Evolutionary conservation across 345 rosid genomes (phyloP), one percentile per base, ranked within the genome.

Genomic region (Toxicodendron radicans): DNA sequence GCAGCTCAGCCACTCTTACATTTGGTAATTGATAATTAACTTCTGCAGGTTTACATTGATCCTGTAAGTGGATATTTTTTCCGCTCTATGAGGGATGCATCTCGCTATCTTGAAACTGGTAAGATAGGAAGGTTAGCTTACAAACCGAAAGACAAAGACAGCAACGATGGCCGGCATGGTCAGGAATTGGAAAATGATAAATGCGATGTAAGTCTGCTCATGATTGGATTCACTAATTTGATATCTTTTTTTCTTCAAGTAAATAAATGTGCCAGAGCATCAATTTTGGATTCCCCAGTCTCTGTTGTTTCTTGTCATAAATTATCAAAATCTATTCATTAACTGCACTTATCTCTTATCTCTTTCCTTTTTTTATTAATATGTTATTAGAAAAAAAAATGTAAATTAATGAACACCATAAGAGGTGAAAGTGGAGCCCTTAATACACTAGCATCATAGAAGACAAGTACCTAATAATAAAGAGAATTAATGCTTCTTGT

Each of bases 51-150:
- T 73, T 95, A 92, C 89, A 86, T 79, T 51, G 97, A 91, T 83
- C 97, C 98, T 79, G 84, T 78, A 48, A 88, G 88, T 82, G 95
- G 86, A 75, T 92, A 83, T 83, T 78, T 86, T 71, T 92, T 95
- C 80, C 92, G 87, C 54, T 95, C 99, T 27, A 87, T 92, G 89
- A 95, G 75, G 84, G 94, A 84, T 59, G 97, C 91, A 13, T 82
- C 75, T 81, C 88, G 91, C 41, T 95, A 89, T 85, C 79, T 91
- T 78, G 83, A 85, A 64, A 92, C 92, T 49, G 98, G 95, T 2
- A 79, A 80, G 43, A 45, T 82, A 53, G 92, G 98, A 74, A 81
- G 67, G 78, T 81, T 82, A 76, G 93, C 95, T 2, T 79, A 81
- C 80, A 92, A 83, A 68, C 73, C 85, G 33, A 90, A 83, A 68